Base-by-base conservation (phyloP, 163 green algal species). In the Scenedesmus sp. region DNA sequence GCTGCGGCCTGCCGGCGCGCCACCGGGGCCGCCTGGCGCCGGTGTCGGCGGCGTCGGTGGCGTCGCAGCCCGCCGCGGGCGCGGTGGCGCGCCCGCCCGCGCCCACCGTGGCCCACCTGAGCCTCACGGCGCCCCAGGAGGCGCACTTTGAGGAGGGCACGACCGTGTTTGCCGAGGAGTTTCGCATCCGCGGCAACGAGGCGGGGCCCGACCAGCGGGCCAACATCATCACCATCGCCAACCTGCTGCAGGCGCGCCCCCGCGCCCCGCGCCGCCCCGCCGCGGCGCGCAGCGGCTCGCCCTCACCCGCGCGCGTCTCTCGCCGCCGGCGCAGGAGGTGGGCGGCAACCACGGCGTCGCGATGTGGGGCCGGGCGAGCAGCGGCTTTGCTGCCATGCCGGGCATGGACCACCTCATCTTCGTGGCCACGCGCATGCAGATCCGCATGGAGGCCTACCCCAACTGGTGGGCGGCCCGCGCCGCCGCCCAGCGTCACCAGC, bases 311-410 rank as follows among this genome's bases (percentile, higher is more conserved):
- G 17, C 57, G 6, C 57, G 17, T 47, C 57, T 9, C 26, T 65
- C 6, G 44, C 26, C 4, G 15, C 14, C 57, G 15, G 39, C 62
- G 74, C 89, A 98, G 91, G 94, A 98, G 62, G 86, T 90, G 0
- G 93, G 93, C 1, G 87, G 88, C 77, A 98, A 98, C 75, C 94
- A 98, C 75, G 93, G 87, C 0, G 92, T 98, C 13, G 87, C 89
- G 0, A 89, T 98, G 79, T 97, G 94, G 93, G 94, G 94, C 6
- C 85, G 92, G 3, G 92, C 85, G 22, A 87, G 93, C 20, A 87
- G 89, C 20, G 94, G 93, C 15, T 98, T 97, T 83, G 94, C 94
- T 2, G 89, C 85, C 26, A 85, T 96, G 71, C 94, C 94, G 1
- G 77, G 85, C 44, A 92, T 96, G 87, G 78, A 85, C 33, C 84